A percentile compares a stretch with the other conserved stretches of the same genome.
Conservation (phyloP, 2,329 filamentous ascomycete species). For the Alternaria brassicae region DNA sequence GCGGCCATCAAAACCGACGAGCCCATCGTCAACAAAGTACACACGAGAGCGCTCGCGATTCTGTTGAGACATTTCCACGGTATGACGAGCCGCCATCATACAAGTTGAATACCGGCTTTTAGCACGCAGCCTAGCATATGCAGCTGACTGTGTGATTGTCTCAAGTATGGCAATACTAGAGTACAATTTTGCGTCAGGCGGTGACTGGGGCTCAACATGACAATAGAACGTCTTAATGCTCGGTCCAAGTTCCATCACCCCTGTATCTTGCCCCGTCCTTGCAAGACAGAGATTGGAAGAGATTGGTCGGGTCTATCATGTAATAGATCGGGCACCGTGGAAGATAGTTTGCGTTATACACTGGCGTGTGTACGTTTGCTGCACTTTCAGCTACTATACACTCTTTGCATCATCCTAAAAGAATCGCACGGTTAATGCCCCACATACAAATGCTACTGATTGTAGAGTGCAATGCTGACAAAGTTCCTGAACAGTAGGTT, state of each 20-base stretch:
- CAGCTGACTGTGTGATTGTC: background rate
- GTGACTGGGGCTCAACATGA: background rate
- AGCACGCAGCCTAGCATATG: background rate
- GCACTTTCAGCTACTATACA: background rate
- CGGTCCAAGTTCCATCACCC: background rate
- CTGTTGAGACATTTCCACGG: background rate
- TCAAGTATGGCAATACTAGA: background rate
- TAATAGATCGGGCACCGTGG: background rate
- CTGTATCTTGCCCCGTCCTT: background rate
- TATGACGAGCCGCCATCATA: background rate
- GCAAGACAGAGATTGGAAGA: background rate
- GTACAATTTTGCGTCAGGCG: background rate
- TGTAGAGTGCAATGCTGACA: background rate
- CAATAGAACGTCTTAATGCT: background rate
- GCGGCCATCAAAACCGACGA: background rate
- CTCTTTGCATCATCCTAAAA: background rate
- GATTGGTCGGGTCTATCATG: background rate
- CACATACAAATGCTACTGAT: background rate
- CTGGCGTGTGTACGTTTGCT: background rate
- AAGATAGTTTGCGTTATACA: background rate
- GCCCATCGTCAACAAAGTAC: background rate
- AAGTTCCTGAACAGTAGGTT: background rate
- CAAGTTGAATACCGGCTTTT: background rate
- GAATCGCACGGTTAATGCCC: background rate
- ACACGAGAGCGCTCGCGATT: background rate